phyloP scores from a whole-genome alignment of 2,329 filamentous ascomycete species.

The Beauveria scarabaeidicola region DNA sequence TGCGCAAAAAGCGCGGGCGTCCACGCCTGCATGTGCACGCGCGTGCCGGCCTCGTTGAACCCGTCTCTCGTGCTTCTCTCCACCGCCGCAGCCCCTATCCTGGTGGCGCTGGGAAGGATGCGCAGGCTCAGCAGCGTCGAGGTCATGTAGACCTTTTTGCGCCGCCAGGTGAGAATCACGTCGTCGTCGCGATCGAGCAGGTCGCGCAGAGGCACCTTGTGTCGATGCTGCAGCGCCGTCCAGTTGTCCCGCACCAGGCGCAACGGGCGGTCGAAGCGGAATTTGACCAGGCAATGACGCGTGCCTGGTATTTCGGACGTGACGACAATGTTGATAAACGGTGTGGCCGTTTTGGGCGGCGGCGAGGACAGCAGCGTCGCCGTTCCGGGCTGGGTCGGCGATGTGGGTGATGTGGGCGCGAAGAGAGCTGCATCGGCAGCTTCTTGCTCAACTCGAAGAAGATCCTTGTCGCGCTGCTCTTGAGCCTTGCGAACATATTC shows the following conservation, averaged over 20 bases:
- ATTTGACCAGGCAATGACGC: slow-evolving; percentile 47
- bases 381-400: no score
- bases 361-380: slow-evolving; percentile 2
- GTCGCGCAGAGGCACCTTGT: slow-evolving; percentile 23
- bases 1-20: slow-evolving; percentile 53
- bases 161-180: slow-evolving; percentile 74
- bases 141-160: slow-evolving; percentile 62
- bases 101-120: slow-evolving; percentile 36
- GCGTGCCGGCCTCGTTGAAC: slow-evolving; percentile 41
- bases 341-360: not conserved
- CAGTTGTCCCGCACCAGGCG: slow-evolving; percentile 60
- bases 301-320: slow-evolving; percentile 56
- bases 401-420: not conserved
- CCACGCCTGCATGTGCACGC: slow-evolving; percentile 70
- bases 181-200: slow-evolving; percentile 32
- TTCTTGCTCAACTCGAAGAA: not conserved
- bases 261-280: slow-evolving; percentile 59
- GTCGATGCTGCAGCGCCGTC: slow-evolving; percentile 51
- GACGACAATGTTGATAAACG: slow-evolving; percentile 34
- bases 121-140: slow-evolving; percentile 64
- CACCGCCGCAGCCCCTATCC: slow-evolving; percentile 31
- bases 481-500: slow-evolving; percentile 37
- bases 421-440: slow-evolving; percentile 16
- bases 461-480: slow-evolving; percentile 19
- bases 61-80: slow-evolving; percentile 30